Percentiles rank a stretch among this genome's conserved stretches.
Evolutionary conservation across 1,284 basidiomycete genomes (phyloP).

Genomic region (Ustilago nuda): DNA sequence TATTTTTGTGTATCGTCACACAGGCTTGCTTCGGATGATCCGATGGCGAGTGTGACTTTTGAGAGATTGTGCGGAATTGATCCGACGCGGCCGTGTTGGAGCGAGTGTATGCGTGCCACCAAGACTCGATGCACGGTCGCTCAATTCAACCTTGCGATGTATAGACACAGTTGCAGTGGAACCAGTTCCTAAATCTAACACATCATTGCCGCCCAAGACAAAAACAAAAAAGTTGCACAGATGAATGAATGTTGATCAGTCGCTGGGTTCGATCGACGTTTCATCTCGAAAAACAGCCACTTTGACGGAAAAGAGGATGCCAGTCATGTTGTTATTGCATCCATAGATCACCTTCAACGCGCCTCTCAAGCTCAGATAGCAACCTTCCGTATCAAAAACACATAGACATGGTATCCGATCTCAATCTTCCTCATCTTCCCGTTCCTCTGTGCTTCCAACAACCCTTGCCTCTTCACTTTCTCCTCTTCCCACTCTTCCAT

Average conservation of each 20-base stretch:
- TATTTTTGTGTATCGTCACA: background rate
- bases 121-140: too few relatives aligned
- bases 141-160: too few relatives aligned
- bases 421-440: slow-evolving; percentile 47
- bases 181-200: too few relatives aligned
- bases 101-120: background rate
- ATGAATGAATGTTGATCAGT: background rate
- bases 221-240: background rate
- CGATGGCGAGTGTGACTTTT: background rate
- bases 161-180: too few relatives aligned
- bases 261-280: background rate
- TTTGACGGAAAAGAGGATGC: background rate
- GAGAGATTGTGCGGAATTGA: background rate
- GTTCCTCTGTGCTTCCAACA: slow-evolving; percentile 33
- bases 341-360: background rate
- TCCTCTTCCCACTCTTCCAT: slow-evolving; percentile 26
- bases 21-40: background rate
- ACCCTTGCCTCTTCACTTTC: slow-evolving; percentile 34
- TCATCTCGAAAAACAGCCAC: background rate
- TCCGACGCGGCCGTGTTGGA: background rate
- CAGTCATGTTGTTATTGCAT: too few relatives aligned
- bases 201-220: background rate
- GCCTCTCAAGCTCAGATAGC: slow-evolving; percentile 8
- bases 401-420: slow-evolving; percentile 55
- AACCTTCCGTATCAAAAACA: slow-evolving; percentile 41